These are phyloP conservation scores for Sisymbrium altissimum DNA, from an alignment of 345 rosid species.

Conservation along the genomic window DNA sequence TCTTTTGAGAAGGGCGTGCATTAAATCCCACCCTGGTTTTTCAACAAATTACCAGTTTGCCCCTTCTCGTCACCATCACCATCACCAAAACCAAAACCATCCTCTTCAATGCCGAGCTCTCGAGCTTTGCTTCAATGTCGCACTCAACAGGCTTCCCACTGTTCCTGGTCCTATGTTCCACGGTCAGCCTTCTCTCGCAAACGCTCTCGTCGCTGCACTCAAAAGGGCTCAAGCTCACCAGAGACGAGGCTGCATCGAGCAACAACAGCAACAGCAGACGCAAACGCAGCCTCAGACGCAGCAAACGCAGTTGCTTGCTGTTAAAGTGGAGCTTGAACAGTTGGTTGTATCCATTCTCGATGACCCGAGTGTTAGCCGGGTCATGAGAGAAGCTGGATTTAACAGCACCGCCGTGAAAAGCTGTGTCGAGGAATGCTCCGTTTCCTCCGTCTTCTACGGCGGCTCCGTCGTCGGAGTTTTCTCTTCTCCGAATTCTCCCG, in stretches of 20 bases:
- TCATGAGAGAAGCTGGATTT: conserved; percentile 93
- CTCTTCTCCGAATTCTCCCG: conserved; percentile 79
- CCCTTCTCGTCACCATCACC: conserved; percentile 37
- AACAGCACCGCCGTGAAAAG: conserved; percentile 73
- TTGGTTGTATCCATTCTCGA: conserved; percentile 65
- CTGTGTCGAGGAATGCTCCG: conserved; percentile 66
- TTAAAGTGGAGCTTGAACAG: conserved; percentile 77
- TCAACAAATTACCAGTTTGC: conserved; percentile 36
- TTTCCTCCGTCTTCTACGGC: conserved; percentile 55
- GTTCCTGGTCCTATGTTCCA: conserved; percentile 47
- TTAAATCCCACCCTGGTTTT: conserved; percentile 55
- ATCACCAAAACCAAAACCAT: conserved; percentile 39
- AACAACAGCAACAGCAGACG: conserved; percentile 41
- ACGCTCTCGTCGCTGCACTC: conserved; percentile 72
- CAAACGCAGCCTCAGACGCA: conserved; percentile 46
- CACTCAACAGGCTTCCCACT: conserved; percentile 70
- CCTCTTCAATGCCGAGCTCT: conserved; percentile 74
- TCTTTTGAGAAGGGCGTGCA: conserved; percentile 62
- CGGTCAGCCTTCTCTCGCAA: conserved; percentile 60
- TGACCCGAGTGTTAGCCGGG: conserved; percentile 87
- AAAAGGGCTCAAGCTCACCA: conserved; percentile 88
- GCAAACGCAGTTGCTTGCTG: conserved; percentile 45
- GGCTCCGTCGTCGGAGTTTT: conserved; percentile 61
- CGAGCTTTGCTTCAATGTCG: conserved; percentile 85
- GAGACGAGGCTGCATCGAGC: conserved; percentile 64